Percentiles rank a stretch among this genome's conserved stretches.
Evolutionary conservation across 768 basidiomycete species (phyloP).

Genomic region (Dioszegia aurantiaca): DNA sequence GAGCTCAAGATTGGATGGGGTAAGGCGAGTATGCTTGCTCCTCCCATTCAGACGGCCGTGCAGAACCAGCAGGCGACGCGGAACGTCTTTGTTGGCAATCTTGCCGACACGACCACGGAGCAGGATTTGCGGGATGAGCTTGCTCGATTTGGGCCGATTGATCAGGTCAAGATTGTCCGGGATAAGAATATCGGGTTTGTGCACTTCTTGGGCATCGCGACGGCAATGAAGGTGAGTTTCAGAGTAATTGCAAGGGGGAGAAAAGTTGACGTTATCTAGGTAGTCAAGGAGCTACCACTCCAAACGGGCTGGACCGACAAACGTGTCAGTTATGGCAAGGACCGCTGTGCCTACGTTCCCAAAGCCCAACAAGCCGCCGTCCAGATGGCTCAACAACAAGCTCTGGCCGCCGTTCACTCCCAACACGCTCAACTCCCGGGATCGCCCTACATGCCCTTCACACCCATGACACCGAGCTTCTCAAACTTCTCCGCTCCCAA

Average conservation of each 20-base stretch:
- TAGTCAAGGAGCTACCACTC: conserved; percentile 85
- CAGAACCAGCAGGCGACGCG: conserved; percentile 87
- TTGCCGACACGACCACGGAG: conserved; percentile 87
- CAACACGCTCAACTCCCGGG: conserved; percentile 51
- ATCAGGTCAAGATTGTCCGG: conserved; percentile 98
- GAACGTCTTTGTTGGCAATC: conserved; percentile 92
- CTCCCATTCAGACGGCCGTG: conserved; percentile 80
- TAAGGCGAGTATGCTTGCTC: conserved; percentile 83
- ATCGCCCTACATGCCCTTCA: conserved; percentile 48
- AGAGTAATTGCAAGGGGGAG: not conserved
- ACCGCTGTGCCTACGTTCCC: conserved; percentile 95
- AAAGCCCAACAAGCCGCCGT: conserved; percentile 76
- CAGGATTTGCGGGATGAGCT: conserved; percentile 88
- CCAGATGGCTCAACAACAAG: conserved; percentile 54
- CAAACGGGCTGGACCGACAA: conserved; percentile 94
- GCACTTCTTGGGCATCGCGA: conserved; percentile 91
- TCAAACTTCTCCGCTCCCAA: conserved; percentile 29
- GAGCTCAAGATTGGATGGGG: conserved; percentile 99
- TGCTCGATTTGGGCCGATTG: conserved; percentile 88
- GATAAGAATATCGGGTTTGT: conserved; percentile 99
- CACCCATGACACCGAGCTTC: conserved; percentile 38
- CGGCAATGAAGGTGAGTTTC: conserved; percentile 79
- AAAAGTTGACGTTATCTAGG: conserved; percentile 56
- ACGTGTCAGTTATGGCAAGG: conserved; percentile 96
- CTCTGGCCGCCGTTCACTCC: conserved; percentile 46